Percentiles rank a stretch among this genome's conserved stretches.
Evolutionary conservation across 2,329 filamentous ascomycete species (phyloP).

Genomic region (Penicillium sp.): DNA sequence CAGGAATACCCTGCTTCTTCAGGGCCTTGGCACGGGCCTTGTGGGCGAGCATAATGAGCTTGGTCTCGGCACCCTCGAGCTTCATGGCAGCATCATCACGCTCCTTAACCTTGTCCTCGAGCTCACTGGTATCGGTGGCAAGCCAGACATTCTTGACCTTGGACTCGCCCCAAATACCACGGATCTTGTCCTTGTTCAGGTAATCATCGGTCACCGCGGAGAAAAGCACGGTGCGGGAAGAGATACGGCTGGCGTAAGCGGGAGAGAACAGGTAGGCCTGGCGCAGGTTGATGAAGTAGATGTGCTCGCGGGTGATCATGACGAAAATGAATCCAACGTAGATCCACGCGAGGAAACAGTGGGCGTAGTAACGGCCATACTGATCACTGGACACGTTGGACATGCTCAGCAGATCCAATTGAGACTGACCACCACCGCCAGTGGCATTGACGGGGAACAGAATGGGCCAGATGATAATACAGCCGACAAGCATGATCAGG

Average conservation of each 20-base stretch:
- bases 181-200: slow-evolving; percentile 72
- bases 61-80: slow-evolving; percentile 83
- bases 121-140: slow-evolving; percentile 70
- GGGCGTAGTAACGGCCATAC: slow-evolving; percentile 74
- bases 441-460: slow-evolving; percentile 88
- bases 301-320: slow-evolving; percentile 80
- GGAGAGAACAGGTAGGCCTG: slow-evolving; percentile 90
- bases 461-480: slow-evolving; percentile 81
- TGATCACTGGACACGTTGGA: slow-evolving; percentile 64
- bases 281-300: slow-evolving; percentile 89
- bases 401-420: slow-evolving; percentile 79
- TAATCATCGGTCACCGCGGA: slow-evolving; percentile 79
- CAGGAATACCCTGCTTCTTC: slow-evolving; percentile 56
- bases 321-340: slow-evolving; percentile 89
- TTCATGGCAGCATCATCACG: slow-evolving; percentile 77
- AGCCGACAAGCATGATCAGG: slow-evolving; percentile 79
- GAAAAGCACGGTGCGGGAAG: slow-evolving; percentile 86
- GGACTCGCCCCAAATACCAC: slow-evolving; percentile 74
- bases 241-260: slow-evolving; percentile 79
- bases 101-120: slow-evolving; percentile 79
- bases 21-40: slow-evolving; percentile 66
- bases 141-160: slow-evolving; percentile 85
- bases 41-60: slow-evolving; percentile 78
- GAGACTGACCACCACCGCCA: slow-evolving; percentile 62
- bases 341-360: slow-evolving; percentile 75